Evolutionary conservation across 73 alveolate species (phyloP).

Genomic region (Paraurostyla sp.): DNA sequence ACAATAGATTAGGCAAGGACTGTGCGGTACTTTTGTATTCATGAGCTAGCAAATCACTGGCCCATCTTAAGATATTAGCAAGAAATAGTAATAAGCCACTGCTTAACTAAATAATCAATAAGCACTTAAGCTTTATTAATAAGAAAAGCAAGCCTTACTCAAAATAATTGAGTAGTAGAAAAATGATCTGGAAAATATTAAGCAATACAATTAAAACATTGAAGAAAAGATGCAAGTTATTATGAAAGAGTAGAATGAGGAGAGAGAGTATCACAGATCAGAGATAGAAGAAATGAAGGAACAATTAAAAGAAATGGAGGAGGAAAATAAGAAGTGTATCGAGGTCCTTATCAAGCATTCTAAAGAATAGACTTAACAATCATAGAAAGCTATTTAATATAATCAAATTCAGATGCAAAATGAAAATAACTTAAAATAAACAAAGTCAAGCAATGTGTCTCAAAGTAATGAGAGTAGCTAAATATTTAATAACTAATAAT

Average conservation of each 20-base stretch:
- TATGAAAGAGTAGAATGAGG: not conserved
- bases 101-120: no score
- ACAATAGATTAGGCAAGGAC: conserved; percentile 8
- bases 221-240: not conserved
- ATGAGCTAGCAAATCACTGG: not conserved
- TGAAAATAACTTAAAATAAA: not conserved
- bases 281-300: conserved; percentile 24
- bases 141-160: not conserved
- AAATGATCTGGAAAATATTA: not conserved
- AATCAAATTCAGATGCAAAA: not conserved
- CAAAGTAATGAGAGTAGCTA: not conserved
- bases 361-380: conserved; percentile 29
- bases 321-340: conserved; percentile 66
- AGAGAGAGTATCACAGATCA: not conserved
- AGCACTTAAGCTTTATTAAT: not conserved
- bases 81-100: not conserved
- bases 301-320: conserved; percentile 60
- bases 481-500: not conserved
- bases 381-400: not conserved
- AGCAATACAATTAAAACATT: not conserved
- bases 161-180: not conserved
- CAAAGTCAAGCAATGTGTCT: not conserved
- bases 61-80: not conserved
- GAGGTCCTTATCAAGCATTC: conserved; percentile 72
- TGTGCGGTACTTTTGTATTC: conserved; percentile 7